Evolutionary conservation across 1,284 basidiomycete genomes (phyloP).

Genomic region (Porodaedalea pini): DNA sequence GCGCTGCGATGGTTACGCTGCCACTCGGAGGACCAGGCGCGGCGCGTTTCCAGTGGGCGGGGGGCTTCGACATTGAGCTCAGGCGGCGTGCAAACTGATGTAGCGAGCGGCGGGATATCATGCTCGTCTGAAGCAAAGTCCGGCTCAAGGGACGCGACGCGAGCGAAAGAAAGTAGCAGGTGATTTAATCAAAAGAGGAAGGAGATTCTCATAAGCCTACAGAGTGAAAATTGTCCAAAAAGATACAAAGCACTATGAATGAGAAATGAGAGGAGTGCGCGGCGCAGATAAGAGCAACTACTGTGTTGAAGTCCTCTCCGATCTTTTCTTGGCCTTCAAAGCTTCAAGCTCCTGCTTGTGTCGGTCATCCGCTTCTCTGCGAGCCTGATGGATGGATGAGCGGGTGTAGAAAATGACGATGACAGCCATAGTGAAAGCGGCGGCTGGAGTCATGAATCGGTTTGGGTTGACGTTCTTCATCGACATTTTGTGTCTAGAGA

Average conservation of each 20-base stretch:
- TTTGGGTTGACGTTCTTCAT: slow-evolving; percentile 13
- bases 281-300: background rate
- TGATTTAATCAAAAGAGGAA: background rate
- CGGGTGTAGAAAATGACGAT: slow-evolving; percentile 26
- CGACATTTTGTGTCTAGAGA: too few relatives aligned
- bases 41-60: slow-evolving; percentile 46
- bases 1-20: slow-evolving; percentile 42
- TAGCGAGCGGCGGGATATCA: slow-evolving; percentile 5
- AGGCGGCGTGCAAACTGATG: slow-evolving; percentile 4
- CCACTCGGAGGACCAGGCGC: slow-evolving; percentile 42
- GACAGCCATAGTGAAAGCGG: slow-evolving; percentile 31
- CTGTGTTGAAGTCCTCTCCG: background rate
- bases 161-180: background rate
- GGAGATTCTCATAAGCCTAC: background rate
- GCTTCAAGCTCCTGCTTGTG: slow-evolving; percentile 13
- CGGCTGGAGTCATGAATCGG: slow-evolving; percentile 26
- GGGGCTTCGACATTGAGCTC: slow-evolving; percentile 23
- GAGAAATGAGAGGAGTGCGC: background rate
- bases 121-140: slow-evolving; percentile 10
- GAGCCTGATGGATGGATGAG: slow-evolving; percentile 25
- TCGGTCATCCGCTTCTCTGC: slow-evolving; percentile 21
- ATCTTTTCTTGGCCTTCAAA: background rate
- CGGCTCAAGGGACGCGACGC: background rate
- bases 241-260: background rate
- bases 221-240: background rate